Percentiles rank a stretch among this genome's conserved stretches.
phyloP scores from a whole-genome alignment of 495 filamentous ascomycete genomes.

The Talaromyces borbonicus region DNA sequence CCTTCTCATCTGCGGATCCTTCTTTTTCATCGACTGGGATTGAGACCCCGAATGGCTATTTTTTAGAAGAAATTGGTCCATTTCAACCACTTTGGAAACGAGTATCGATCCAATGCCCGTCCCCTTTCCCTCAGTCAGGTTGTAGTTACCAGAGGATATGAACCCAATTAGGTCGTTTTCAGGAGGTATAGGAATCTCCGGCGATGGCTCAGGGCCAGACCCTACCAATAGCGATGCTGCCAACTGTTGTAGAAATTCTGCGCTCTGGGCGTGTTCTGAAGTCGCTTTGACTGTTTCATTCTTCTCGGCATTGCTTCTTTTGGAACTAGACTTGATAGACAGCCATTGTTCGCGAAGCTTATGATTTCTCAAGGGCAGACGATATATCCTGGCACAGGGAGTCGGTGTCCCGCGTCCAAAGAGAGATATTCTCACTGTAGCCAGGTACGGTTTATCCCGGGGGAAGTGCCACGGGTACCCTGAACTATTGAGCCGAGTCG shows the following conservation, averaged over 20 bases:
- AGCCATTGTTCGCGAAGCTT: constrained; percentile 47
- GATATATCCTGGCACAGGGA: constrained; percentile 61
- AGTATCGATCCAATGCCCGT: constrained; percentile 66
- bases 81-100: constrained; percentile 41
- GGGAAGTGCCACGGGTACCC: constrained; percentile 15
- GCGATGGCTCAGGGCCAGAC: constrained; percentile 25
- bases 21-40: constrained; percentile 16
- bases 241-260: constrained; percentile 40
- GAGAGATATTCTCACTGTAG: constrained; percentile 50
- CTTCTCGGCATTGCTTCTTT: constrained; percentile 8
- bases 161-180: constrained; percentile 83
- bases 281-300: too few species aligned
- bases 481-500: constrained; percentile 14
- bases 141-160: constrained; percentile 78
- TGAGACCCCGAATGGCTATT: neutral
- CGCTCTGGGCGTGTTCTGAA: too few species aligned
- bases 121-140: constrained; percentile 64
- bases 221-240: constrained; percentile 39
- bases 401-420: constrained; percentile 48
- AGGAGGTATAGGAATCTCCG: constrained; percentile 58
- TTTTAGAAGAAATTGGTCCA: neutral
- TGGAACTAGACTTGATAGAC: constrained; percentile 5
- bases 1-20: constrained; percentile 24
- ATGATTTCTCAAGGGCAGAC: constrained; percentile 44
- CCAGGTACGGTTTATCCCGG: constrained; percentile 27